Base-by-base conservation (phyloP, 2,329 filamentous ascomycete genomes). In the Podosphaera fusca region DNA sequence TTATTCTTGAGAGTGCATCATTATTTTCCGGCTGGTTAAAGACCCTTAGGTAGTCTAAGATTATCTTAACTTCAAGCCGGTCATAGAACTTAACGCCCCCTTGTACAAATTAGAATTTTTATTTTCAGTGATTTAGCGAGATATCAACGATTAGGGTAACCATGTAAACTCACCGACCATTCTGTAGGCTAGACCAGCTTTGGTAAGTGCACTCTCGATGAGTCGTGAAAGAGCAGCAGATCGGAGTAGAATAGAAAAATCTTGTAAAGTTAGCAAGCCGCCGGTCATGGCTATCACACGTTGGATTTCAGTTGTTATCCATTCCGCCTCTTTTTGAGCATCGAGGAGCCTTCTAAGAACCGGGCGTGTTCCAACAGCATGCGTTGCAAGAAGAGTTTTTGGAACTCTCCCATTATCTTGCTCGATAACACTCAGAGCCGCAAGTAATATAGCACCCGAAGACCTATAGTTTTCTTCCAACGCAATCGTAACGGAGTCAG, bases 381-480 rank as follows among this genome's bases (percentile, higher is more conserved):
- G 90, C 0, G 90, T 85, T 1, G 92, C 80, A 55, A 86, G 74
- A 38, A 98, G 72, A 40, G 76, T 77, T 67, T 95, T 96, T 58
- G 84, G 75, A 56, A 89, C 92, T 59, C 90, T 77, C 40, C 78
- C 79, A 55, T 77, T 77, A 68, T 98, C 90, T 69, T 96, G 90
- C 67, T 95, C 82, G 60, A 98, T 96, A 53, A 98, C 81, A 59
- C 82, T 79, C 59, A 94, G 75, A 0, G 92, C 88, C 4, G 85
- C 80, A 58, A 79, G 76, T 31, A 96, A 73, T 59, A 98, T 95
- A 6, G 81, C 81, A 45, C 83, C 86, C 0, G 88, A 94, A 0
- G 90, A 96, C 30, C 90, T 80, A 66, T 98, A 98, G 64, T 96
- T 98, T 65, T 95, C 85, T 66, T 95, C 86, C 2, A 98, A 74